Evolutionary conservation across 2,329 filamentous ascomycete species (phyloP), one percentile per base, ranked within the genome.

Genomic region (Ascochyta clinopodiicola): DNA sequence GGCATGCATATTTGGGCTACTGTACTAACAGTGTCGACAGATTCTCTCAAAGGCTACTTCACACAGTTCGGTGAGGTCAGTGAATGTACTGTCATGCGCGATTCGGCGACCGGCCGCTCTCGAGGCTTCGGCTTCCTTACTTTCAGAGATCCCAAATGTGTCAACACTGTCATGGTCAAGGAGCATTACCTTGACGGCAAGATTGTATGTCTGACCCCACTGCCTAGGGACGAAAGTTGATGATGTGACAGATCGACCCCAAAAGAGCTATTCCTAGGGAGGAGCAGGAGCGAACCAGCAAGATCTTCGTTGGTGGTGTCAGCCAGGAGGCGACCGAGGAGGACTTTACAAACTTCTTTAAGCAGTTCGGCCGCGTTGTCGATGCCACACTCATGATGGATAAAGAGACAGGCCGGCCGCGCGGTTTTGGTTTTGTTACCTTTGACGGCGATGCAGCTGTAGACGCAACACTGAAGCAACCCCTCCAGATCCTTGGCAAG

Each of bases 341-440:
- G 59, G 92, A 98, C 73, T 99, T 99, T 75, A 92, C 92, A 72
- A 89, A 95, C 57, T 99, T 96, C 78, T 99, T 99, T 79, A 92
- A 90, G 70, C 91, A 96, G 71, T 99, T 98, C 69, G 95, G 95
- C 25, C 88, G 94, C 58, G 95, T 99, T 19, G 89, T 99, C 35
- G 95, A 99, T 78, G 95, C 95, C 2, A 99, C 95, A 0, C 86
- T 99, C 2, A 99, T 99, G 95, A 99, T 99, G 88, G 95, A 99
- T 76, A 99, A 99, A 78, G 95, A 99, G 75, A 99, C 95, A 0
- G 95, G 95, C n/a, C 87, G 95, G 36, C 95, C 95, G 2, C 86
- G 95, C 71, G 95, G 95, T 1, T 99, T 99, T 70, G 95, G 95
- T 13, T 99, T 99, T 75, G 95, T 99, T 48, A 99, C 95, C 0